Evolutionary conservation across 495 filamentous ascomycete genomes (phyloP), one percentile per base, ranked within the genome.

Genomic region (Neurospora sp.): DNA sequence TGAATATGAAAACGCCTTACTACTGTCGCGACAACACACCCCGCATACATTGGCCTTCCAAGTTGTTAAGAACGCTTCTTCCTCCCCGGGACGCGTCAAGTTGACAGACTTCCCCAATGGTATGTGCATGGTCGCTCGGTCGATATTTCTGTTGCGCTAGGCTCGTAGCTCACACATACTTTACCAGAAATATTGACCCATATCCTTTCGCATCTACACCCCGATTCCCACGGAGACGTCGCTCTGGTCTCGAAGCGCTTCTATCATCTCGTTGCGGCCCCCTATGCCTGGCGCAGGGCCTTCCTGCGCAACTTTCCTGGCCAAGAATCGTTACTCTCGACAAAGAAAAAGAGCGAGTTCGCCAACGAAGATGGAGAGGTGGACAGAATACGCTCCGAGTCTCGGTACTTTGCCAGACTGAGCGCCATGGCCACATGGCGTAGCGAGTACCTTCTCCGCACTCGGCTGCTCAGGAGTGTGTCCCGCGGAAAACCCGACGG

Each of bases 221-320:
- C 94, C 10, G 86, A 91, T 69, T 92, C 93, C 7, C 87, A 97
- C 68, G 89, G 88, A 7, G 85, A 90, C 7, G 90, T 95, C 3
- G 88, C 93, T 9, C 83, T 94, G 53, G 94, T 98, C 20, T 97
- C 93, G 39, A 90, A 89, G 76, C 92, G 91, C 69, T 95, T 97
- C 80, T 91, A 96, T 79, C 82, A 84, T 44, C 82, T 98, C 71
- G 91, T 97, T 61, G 97, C 92, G 3, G 93, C 91, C 2, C 94
- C 93, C 3, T 93, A 97, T 81, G 93, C 94, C 3, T 98, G 94
- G 94, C 87, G 93, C 68, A 91, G 90, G 71, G 94, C 94, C 2
- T 98, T 98, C 76, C 87, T 92, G 61, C 92, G 94, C 14, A 95
- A 89, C 83, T 98, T 98, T 78, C 92, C 92, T 0, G 94, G 91